Base-by-base conservation (phyloP, 2,329 filamentous ascomycete species). In the Stemphylium lycopersici region DNA sequence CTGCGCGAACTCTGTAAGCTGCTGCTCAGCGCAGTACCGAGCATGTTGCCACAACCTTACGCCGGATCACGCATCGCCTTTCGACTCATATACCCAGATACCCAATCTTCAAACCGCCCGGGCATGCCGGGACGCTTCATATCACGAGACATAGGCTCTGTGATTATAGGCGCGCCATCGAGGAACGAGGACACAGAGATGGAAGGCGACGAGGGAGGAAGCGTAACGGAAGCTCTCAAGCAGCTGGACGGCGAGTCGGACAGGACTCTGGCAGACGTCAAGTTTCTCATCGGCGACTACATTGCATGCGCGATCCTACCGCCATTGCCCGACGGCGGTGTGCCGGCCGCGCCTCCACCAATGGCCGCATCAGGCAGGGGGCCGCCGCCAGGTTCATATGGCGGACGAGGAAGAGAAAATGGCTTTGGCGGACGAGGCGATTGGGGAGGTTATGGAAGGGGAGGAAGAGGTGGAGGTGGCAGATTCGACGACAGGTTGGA, bases 271-370 rank as follows among this genome's bases (percentile, higher is more conserved):
- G 81, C 81, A 33, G 90, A 96, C 48, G 87, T 85, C 31, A 84
- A 88, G 18, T 96, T 96, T 68, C 89, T 96, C 10, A 89, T 95
- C 58, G 93, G 93, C 0, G 93, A 98, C 75, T 96, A 90, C 70
- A 82, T 98, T 36, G 88, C 89, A 53, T 93, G 90, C 72, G 90
- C 91, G 4, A 87, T 96, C 55, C 79, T 93, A 51, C 87, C 90
- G 37, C 90, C 91, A 0, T 78, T 90, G 22, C 79, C 84, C 29
- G 89, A 93, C 71, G 92, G 92, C 0, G 84, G 84, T 29, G 87
- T 96, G 34, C 87, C 87, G 38, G 85, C 89, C 33, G 66, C 79
- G n/a, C 79, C 82, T 11, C 78, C 78, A 18, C 79, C 81, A 24
- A 78, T 81, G 16, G 62, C 63, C 31, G 70, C 64, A 2, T 60